phyloP scores from a whole-genome alignment of 495 filamentous ascomycete genomes.

The Astrothelium macrocarpum region DNA sequence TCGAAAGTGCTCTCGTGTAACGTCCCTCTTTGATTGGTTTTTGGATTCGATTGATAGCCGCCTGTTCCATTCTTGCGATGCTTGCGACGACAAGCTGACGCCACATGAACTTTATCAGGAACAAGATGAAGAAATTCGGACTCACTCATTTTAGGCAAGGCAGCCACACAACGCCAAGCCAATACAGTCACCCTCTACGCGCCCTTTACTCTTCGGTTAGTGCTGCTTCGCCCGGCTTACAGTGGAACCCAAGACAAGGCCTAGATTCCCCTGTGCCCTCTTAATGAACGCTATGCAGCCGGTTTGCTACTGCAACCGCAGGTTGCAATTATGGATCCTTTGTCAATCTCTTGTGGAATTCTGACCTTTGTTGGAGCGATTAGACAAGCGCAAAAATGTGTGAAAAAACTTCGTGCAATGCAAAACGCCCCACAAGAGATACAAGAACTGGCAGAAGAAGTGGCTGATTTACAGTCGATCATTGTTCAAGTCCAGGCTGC shows the following conservation, averaged over 20 bases:
- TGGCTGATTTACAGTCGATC: slow-evolving; percentile 4
- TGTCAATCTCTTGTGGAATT: neutral
- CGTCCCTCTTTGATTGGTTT: no score
- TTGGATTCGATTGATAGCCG: no score
- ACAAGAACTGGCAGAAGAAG: slow-evolving; percentile 1
- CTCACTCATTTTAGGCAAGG: neutral
- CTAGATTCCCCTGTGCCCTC: neutral
- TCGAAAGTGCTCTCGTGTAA: no score
- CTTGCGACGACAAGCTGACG: neutral
- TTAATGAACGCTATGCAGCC: neutral
- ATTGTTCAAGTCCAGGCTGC: slow-evolving; percentile 5
- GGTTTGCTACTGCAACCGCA: neutral
- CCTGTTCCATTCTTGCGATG: no score
- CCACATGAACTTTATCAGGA: neutral
- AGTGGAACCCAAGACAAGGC: neutral
- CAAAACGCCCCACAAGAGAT: neutral
- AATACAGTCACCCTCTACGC: neutral
- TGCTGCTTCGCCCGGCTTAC: neutral
- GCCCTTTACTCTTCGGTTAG: neutral
- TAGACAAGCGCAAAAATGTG: slow-evolving; percentile 2
- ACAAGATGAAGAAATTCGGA: neutral
- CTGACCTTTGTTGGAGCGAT: slow-evolving; percentile 3
- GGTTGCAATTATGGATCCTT: neutral
- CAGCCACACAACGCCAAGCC: neutral
- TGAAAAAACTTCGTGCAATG: neutral